A percentile compares a stretch with the other conserved stretches of the same genome.
Conservation (phyloP, 257 asterid genomes). For the Haberlea rhodopensis region DNA sequence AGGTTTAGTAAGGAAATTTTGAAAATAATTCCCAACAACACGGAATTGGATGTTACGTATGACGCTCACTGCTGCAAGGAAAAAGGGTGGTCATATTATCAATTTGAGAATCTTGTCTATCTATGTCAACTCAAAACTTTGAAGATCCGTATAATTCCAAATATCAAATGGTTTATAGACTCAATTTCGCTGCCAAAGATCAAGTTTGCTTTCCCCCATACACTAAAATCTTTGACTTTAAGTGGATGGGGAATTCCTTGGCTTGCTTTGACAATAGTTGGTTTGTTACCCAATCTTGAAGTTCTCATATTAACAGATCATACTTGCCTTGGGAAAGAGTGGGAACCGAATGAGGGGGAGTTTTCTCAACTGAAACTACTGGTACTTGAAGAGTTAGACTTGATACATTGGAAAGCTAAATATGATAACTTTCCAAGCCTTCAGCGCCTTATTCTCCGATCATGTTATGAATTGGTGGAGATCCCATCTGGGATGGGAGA, state of each 20-base stretch:
- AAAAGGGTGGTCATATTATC: constrained; percentile 7
- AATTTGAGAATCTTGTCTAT: constrained; percentile 12
- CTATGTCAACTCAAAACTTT: background rate
- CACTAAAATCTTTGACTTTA: background rate
- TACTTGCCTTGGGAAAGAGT: background rate
- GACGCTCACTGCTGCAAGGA: background rate
- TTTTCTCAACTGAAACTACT: background rate
- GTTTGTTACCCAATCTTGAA: constrained; percentile 8
- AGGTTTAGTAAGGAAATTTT: background rate
- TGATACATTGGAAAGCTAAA: constrained; percentile 8
- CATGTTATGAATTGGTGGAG: background rate
- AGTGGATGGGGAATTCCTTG: constrained; percentile 3
- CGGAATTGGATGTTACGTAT: constrained; percentile 19
- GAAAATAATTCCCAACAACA: constrained; percentile 13
- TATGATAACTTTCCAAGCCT: constrained; percentile 11
- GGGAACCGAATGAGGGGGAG: constrained; percentile 6
- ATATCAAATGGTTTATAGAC: too few species aligned
- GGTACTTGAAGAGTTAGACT: background rate
- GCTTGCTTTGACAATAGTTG: background rate
- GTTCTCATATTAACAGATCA: background rate
- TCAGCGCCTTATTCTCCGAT: constrained; percentile 1
- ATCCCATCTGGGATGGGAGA: background rate
- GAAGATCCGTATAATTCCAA: background rate
- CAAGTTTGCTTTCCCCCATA: constrained; percentile 4
- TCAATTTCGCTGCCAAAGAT: too few species aligned